Conservation (phyloP, 306 rosid genomes). For the Acacia crassicarpa region DNA sequence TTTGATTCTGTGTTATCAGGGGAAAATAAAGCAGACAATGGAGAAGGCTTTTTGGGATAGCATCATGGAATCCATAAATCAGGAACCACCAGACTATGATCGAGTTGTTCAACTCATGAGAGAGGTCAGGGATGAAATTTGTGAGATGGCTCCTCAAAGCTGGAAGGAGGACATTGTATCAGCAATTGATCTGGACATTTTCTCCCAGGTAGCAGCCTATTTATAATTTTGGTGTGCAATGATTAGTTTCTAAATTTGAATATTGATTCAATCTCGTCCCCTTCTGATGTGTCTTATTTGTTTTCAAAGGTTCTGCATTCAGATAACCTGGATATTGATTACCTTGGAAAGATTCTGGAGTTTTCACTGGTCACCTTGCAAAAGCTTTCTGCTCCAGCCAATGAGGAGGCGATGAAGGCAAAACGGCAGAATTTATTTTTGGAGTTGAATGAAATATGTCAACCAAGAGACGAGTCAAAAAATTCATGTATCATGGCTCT, state of each 20-base stretch:
- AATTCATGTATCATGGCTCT: constrained; percentile 65
- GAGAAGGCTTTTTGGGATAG: constrained; percentile 95
- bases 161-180: constrained; percentile 79
- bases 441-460: constrained; percentile 74
- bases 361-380: constrained; percentile 80
- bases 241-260: constrained; percentile 1
- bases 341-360: constrained; percentile 82
- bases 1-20: constrained; percentile 47
- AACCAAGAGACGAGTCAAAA: constrained; percentile 46
- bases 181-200: constrained; percentile 72
- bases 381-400: constrained; percentile 83
- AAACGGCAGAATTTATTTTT: constrained; percentile 52
- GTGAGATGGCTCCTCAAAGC: constrained; percentile 79
- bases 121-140: constrained; percentile 91
- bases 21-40: constrained; percentile 68
- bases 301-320: constrained; percentile 69
- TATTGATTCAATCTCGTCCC: background rate
- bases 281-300: constrained; percentile 25
- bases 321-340: constrained; percentile 74
- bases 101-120: constrained; percentile 67
- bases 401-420: constrained; percentile 64
- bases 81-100: constrained; percentile 70
- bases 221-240: constrained; percentile 13
- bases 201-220: constrained; percentile 69
- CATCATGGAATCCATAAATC: constrained; percentile 72